Base-by-base conservation (phyloP, 2,329 filamentous ascomycete genomes). In the Aaosphaeria pasadenensis region DNA sequence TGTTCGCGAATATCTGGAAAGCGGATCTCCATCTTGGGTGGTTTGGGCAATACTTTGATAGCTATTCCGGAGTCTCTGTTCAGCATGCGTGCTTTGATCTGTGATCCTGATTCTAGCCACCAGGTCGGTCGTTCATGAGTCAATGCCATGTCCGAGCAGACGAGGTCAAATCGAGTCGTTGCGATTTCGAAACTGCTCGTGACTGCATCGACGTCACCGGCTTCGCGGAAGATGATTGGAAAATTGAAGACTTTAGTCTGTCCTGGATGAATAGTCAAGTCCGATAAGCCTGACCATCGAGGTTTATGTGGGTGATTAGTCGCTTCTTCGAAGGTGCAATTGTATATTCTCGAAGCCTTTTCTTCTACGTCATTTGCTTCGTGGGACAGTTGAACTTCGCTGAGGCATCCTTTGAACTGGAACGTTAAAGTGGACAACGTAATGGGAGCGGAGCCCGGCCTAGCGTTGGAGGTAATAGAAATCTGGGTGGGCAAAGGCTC, bases 11-110 rank as follows among this genome's bases (percentile, higher is more conserved):
- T 70, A 38, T 83, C 79, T 2, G 81, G 75, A 7, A 89, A 73
- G 29, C 75, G 79, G 41, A 99, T 82, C 57, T 89, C 85, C 74
- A 99, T 84, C 70, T 96, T 97, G 0, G 94, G 94, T 30, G 92
- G 94, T 55, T 95, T 88, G 1, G 94, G 92, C 46, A 91, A 78
- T 28, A 99, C 84, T 47, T 83, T 85, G 47, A 95, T 81, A 2
- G 74, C 73, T 32, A 81, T 74, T 1, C 76, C 74, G 47, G 58
- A 59, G 2, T 60, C 55, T 30, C 62, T 57, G 39, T 61, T 64
- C 17, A 70, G 40, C 39, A 60, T 63, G 33, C 64, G 59, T 33
- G 62, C 47, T 38, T 59, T 68, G 39, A 64, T 47, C 9, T 52
- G 55, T 11, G 50, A 43, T 6, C 54, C 49, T n/a, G 58, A 56